phyloP scores from a whole-genome alignment of 768 basidiomycete genomes.

The Rhodotorula paludigena region DNA sequence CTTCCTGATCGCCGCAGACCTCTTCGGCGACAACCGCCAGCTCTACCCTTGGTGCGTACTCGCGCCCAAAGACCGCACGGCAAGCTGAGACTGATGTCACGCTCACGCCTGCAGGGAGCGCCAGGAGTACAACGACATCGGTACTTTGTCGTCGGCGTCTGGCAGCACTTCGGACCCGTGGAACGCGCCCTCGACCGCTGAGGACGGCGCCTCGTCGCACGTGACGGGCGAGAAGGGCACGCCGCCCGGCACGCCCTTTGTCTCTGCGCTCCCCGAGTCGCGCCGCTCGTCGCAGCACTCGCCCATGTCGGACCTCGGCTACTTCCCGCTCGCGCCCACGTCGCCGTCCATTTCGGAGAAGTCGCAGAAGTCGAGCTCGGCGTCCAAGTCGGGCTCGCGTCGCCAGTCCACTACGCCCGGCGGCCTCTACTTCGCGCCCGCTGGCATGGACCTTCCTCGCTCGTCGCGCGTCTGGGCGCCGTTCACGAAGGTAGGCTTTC shows the following conservation, averaged over 20 bases:
- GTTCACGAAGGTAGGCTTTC: constrained; percentile 11
- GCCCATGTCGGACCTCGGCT: constrained; percentile 25
- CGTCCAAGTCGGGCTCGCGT: background rate
- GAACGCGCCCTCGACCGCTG: background rate
- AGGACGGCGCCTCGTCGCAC: constrained; percentile 3
- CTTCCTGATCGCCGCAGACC: background rate
- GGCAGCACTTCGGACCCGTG: constrained; percentile 1
- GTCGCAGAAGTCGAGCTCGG: background rate
- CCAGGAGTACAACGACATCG: background rate
- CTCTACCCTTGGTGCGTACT: constrained; percentile 23
- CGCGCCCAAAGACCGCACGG: too few species aligned
- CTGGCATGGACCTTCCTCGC: constrained; percentile 5
- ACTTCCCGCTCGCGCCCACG: constrained; percentile 22
- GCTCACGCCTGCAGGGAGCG: constrained; percentile 4
- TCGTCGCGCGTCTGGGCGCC: constrained; percentile 14
- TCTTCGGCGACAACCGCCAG: constrained; percentile 29
- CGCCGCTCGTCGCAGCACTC: constrained; percentile 4
- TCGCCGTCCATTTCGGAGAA: constrained; percentile 9
- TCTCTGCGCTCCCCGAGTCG: background rate
- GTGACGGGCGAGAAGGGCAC: background rate
- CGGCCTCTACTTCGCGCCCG: constrained; percentile 34
- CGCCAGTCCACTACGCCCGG: constrained; percentile 25
- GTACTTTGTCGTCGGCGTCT: background rate
- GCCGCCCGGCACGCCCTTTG: background rate
- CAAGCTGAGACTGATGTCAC: background rate